Conservation (phyloP, 495 filamentous ascomycete species). For the Tetracladium marchalianum region DNA sequence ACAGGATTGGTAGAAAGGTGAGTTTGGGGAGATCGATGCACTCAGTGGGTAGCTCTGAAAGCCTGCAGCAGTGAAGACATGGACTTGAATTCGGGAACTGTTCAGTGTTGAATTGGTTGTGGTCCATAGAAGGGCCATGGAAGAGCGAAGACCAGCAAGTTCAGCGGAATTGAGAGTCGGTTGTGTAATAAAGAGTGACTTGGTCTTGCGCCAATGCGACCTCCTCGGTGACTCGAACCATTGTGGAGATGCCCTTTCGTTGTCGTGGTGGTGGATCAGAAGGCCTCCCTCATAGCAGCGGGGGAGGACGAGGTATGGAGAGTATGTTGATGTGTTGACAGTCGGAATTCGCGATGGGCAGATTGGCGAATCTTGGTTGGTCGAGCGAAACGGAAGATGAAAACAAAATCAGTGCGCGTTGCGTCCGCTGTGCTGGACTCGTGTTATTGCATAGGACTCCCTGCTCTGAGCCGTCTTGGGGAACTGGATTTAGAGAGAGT, state of each 20-base stretch:
- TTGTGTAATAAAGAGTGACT: slow-evolving; percentile 71
- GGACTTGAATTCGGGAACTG: slow-evolving; percentile 84
- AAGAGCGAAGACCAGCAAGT: slow-evolving; percentile 70
- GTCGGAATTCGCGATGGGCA: no score
- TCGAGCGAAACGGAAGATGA: no score
- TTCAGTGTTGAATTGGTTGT: slow-evolving; percentile 76
- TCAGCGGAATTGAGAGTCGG: slow-evolving; percentile 65
- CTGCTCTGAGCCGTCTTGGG: no score
- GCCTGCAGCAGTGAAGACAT: slow-evolving; percentile 82
- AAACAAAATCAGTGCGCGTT: no score
- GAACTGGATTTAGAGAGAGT: no score
- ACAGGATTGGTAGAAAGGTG: slow-evolving; percentile 92
- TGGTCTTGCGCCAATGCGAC: slow-evolving; percentile 63
- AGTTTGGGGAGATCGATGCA: slow-evolving; percentile 87
- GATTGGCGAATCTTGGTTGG: no score
- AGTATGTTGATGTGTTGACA: no score
- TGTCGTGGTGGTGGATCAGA: slow-evolving; percentile 16
- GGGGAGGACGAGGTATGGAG: no score
- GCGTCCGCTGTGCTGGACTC: no score
- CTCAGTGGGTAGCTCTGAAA: slow-evolving; percentile 77
- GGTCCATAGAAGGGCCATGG: slow-evolving; percentile 73
- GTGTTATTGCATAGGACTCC: no score
- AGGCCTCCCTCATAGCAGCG: slow-evolving; percentile 17
- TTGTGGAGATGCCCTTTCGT: slow-evolving; percentile 25
- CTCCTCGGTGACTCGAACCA: slow-evolving; percentile 58